Conservation (phyloP, 441 rosid genomes). For the Arabidopsis hybrid region DNA sequence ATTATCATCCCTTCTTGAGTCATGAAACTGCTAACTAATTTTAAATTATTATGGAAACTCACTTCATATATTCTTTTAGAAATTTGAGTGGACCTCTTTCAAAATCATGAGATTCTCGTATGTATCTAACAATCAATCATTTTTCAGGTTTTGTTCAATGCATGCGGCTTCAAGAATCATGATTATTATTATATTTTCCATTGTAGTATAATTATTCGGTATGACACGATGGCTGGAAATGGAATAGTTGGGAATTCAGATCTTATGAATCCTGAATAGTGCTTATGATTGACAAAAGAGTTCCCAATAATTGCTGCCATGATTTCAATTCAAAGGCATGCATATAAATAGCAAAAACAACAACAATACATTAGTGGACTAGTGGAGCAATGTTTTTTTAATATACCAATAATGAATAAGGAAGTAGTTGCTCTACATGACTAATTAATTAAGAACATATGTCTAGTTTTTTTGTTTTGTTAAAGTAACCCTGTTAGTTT, state of each 20-base stretch:
- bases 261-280: constrained; percentile 41
- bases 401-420: constrained; percentile 8
- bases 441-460: background rate
- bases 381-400: constrained; percentile 3
- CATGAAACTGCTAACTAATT: constrained; percentile 19
- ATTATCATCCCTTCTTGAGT: constrained; percentile 25
- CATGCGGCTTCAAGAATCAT: constrained; percentile 36
- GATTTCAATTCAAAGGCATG: constrained; percentile 41
- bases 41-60: background rate
- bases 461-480: background rate
- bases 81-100: constrained; percentile 22
- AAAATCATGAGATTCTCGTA: constrained; percentile 22
- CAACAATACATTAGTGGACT: constrained; percentile 35
- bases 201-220: constrained; percentile 21
- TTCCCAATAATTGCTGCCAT: constrained; percentile 38
- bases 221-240: constrained; percentile 31
- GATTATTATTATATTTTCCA: constrained; percentile 7
- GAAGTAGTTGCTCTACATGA: constrained; percentile 4
- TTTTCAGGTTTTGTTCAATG: constrained; percentile 35
- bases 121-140: constrained; percentile 28
- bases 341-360: constrained; percentile 40
- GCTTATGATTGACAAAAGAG: constrained; percentile 46
- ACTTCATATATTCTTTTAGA: constrained; percentile 20
- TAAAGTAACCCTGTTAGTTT: background rate
- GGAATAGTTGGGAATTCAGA: constrained; percentile 35